Evolutionary conservation across 2,329 filamentous ascomycete genomes (phyloP).

Genomic region (Camptophora hylomeconis): DNA sequence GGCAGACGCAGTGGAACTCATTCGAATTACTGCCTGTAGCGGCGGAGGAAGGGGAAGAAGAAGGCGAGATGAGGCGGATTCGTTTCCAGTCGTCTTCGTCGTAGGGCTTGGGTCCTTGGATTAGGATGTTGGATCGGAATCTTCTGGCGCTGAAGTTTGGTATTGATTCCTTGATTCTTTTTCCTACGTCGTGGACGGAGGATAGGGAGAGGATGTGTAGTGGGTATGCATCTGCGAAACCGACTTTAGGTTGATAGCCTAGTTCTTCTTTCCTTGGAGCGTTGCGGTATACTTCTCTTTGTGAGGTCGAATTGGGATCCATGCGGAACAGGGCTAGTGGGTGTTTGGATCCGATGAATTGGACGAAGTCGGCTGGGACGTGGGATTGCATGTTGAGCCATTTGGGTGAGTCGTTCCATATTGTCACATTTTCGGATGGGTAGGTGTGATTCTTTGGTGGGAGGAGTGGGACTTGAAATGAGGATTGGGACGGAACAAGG

Average conservation of each 20-base stretch:
- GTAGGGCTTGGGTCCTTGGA: slow-evolving; percentile 40
- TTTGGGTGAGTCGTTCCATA: slow-evolving; percentile 42
- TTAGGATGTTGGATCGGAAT: slow-evolving; percentile 46
- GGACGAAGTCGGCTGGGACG: slow-evolving; percentile 34
- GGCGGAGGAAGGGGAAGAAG: slow-evolving; percentile 8
- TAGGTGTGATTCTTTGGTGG: slow-evolving; percentile 35
- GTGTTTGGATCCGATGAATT: slow-evolving; percentile 36
- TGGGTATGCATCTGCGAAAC: slow-evolving; percentile 47
- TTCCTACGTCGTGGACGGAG: slow-evolving; percentile 39
- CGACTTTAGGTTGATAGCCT: slow-evolving; percentile 40
- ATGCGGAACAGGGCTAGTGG: slow-evolving; percentile 42
- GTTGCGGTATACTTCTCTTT: slow-evolving; percentile 39
- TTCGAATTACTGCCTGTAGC: not conserved
- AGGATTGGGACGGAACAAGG: slow-evolving; percentile 25
- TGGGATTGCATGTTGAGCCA: slow-evolving; percentile 27
- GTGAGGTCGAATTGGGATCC: slow-evolving; percentile 26
- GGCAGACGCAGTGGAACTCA: slow-evolving; percentile 16
- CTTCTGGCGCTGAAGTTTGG: slow-evolving; percentile 37
- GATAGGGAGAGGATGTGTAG: slow-evolving; percentile 43
- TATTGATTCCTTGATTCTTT: slow-evolving; percentile 25
- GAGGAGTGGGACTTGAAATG: slow-evolving; percentile 40
- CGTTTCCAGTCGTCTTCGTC: slow-evolving; percentile 45
- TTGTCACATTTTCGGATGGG: slow-evolving; percentile 32
- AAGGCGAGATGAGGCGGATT: slow-evolving; percentile 26
- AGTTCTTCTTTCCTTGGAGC: slow-evolving; percentile 39